Conservation (phyloP, 805 yeast species). For the Candida yuanshanica region DNA sequence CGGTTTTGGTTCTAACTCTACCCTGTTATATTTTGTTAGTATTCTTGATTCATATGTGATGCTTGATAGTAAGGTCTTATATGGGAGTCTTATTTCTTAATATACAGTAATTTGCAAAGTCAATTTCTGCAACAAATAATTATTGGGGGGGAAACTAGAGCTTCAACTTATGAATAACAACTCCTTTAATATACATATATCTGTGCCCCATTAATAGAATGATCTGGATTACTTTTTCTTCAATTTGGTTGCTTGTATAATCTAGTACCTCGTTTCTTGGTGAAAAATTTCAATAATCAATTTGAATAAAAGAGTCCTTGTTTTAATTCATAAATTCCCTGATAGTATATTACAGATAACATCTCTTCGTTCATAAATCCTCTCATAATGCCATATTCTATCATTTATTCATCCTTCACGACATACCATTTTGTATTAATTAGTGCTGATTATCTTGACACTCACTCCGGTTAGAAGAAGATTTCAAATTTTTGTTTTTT, state of each 20-base stretch:
- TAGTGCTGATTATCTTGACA: constrained; percentile 5
- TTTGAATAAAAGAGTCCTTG: no score
- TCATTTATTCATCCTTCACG: background rate
- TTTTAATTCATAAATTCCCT: no score
- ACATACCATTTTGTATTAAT: constrained; percentile 21
- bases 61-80: background rate
- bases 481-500: constrained; percentile 2
- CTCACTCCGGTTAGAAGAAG: background rate
- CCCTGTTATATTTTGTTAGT: constrained; percentile 51
- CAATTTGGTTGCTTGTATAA: background rate
- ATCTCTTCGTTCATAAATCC: no score
- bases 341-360: no score
- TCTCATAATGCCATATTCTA: background rate
- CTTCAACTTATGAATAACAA: no score
- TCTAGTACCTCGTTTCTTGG: background rate
- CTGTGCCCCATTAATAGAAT: no score
- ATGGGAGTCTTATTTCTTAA: background rate
- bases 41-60: constrained; percentile 1
- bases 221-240: no score
- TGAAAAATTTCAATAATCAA: background rate
- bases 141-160: no score
- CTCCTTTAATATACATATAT: no score
- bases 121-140: no score
- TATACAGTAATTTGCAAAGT: background rate
- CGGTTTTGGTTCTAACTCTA: constrained; percentile 99